Evolutionary conservation across 139 green algal genomes (phyloP), one percentile per base, ranked within the genome.

Genomic region (Marvania coccoides): DNA sequence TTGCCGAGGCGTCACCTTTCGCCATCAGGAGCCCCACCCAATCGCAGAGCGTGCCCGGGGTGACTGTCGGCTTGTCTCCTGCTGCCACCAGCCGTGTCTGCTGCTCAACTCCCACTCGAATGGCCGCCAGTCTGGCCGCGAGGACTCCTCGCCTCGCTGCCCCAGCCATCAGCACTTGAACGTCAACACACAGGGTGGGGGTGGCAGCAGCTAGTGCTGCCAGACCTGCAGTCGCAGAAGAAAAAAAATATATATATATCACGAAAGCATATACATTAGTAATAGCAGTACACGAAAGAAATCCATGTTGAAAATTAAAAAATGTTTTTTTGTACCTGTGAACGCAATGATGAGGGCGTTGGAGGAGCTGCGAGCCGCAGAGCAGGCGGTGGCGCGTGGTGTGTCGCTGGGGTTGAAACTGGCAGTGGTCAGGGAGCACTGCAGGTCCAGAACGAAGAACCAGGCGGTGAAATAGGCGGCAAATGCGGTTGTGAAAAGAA

Each of bases 11-110:
- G 26, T 71, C 69, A 1, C 13, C 60, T 34, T 14, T 35, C 31
- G 30, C 47, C 12, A 75, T 35, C 28, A 75, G 47, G 46, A 46
- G 51, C 6, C 38, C 31, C 28, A 75, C 60, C 59, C 59, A 71
- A 4, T 47, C 48, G 4, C 14, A 10, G 23, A 67, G 60, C 19
- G 37, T 67, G 3, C n/a, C 60, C 34, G 71, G 71, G 10, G 71
- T 73, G 13, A 78, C 56, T 3, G 45, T 65, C 3, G 71, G 71
- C 61, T 68, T 73, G 54, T 78, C 71, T 6, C 57, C 65, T 4
- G 45, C 28, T 19, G 36, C 35, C n/a, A 78, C 35, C 31, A 78
- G 42, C 7, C 62, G 29, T 1, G 62, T 68, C 57, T 78, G 71
- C 12, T 54, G 24, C 35, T 73, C 71, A 37, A 78, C 71, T 3